Base-by-base conservation (phyloP, 164 flowering plant genomes). In the Piper betle region DNA sequence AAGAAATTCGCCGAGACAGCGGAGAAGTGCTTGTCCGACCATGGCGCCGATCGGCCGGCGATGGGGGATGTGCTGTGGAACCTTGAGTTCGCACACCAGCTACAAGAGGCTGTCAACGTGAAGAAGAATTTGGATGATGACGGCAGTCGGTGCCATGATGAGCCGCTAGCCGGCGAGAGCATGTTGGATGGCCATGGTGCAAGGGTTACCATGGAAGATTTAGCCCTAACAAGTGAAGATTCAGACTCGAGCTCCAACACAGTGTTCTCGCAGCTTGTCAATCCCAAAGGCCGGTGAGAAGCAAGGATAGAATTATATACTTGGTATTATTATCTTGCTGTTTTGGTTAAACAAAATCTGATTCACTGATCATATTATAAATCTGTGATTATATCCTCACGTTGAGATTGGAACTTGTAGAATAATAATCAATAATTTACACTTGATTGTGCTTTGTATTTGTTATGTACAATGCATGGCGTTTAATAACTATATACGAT, bases 271-370 rank as follows among this genome's bases (percentile, higher is more conserved):
- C 85, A 79, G 71, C 52, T 79, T 3, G 59, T 76, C 33, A 71
- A 76, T 65, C 78, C 77, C 50, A 69, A 60, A 59, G 82, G 83
- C 18, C 75, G 87, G 71, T 82, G 65, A 82, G 18, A n/a, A 54
- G 18, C 57, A 15, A n/a, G 33, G 33, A 25, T 79, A 3, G 58
- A 25, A 25, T 25, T 25, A 25, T 25, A 2, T 25, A 25, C 33
- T 25, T 25, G 1, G 33, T 25, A 25, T 25, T 25, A 25, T 25
- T 25, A 25, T 25, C 33, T 25, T 25, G 33, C 33, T 25, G 33
- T 25, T 25, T 25, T 25, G 33, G 33, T 25, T 25, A 2, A 25
- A 25, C 33, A 2, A 25, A 1, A 25, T 25, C 33, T 25, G 33
- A 25, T 25, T 25, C 33, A 25, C 33, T 2, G 33, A 25, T 25